Evolutionary conservation across 192 early-diverging fungal genomes (phyloP).

Genomic region (Borealophlyctis nickersoniae): DNA sequence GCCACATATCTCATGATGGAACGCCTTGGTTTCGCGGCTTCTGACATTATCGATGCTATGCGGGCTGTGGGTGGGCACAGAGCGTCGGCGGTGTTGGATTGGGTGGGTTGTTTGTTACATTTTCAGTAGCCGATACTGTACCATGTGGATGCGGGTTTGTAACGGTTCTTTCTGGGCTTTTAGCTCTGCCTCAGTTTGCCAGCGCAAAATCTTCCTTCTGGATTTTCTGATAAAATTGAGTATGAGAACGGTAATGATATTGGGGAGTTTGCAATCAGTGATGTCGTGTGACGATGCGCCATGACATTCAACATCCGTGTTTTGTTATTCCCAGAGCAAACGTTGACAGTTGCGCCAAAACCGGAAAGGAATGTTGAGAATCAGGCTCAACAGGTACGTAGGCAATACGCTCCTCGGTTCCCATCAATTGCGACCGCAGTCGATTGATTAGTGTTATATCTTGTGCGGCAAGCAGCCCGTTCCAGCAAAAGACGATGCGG

Average conservation of each 20-base stretch:
- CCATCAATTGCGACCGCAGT: too few species aligned
- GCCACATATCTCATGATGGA: constrained; percentile 12
- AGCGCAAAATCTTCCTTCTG: background rate
- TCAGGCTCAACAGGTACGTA: too few species aligned
- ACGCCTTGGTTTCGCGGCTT: constrained; percentile 5
- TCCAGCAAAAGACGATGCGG: too few species aligned
- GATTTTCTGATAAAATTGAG: background rate
- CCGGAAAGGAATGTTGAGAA: too few species aligned
- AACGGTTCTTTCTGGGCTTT: background rate
- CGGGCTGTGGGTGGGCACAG: constrained; percentile 10
- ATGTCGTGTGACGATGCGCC: too few species aligned
- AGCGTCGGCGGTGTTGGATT: background rate
- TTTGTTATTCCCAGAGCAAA: too few species aligned
- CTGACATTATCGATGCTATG: constrained; percentile 13
- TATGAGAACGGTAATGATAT: background rate
- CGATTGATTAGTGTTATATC: too few species aligned
- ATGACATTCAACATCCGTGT: too few species aligned
- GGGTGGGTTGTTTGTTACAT: constrained; percentile 4
- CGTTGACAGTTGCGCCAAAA: too few species aligned
- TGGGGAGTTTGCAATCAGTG: too few species aligned
- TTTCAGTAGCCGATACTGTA: background rate
- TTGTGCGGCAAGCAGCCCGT: too few species aligned
- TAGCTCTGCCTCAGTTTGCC: background rate
- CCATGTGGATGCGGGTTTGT: background rate
- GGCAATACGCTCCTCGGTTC: too few species aligned